These are phyloP conservation scores for Allium sativum DNA, from an alignment of 106 monocot genomes.

Conservation along the genomic window DNA sequence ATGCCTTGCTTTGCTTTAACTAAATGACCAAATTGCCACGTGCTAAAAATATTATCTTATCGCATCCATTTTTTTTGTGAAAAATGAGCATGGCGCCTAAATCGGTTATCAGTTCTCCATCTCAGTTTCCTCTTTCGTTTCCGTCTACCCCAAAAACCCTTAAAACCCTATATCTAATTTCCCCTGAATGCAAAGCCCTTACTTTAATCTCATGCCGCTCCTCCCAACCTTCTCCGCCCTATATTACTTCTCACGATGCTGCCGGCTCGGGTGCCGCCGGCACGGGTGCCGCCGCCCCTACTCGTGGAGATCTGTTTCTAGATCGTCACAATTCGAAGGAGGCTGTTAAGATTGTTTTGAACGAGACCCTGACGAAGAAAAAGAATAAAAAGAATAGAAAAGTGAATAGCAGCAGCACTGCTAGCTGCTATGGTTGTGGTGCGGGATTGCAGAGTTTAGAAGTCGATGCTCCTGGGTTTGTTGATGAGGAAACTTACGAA, in stretches of 20 bases:
- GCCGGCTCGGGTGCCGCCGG: slow-evolving; percentile 29
- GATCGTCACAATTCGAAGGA: slow-evolving; percentile 34
- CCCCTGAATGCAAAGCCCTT: not conserved
- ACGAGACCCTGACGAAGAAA: slow-evolving; percentile 21
- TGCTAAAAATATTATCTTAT: no score
- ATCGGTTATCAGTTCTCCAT: slow-evolving; percentile 5
- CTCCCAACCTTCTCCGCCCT: not conserved
- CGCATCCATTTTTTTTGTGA: no score
- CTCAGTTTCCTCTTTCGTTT: not conserved
- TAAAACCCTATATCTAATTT: slow-evolving; percentile 5
- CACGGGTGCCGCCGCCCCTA: slow-evolving; percentile 74
- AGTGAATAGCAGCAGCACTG: slow-evolving; percentile 11
- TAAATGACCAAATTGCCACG: no score
- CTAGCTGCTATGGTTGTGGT: slow-evolving; percentile 89
- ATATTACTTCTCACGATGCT: not conserved
- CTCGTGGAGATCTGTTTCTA: slow-evolving; percentile 76
- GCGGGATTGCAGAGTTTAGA: slow-evolving; percentile 64
- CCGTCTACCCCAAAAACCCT: not conserved
- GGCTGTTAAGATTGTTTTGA: slow-evolving; percentile 34
- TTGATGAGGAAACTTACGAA: slow-evolving; percentile 63
- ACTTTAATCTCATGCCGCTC: slow-evolving; percentile 12
- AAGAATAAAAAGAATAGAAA: slow-evolving; percentile 16
- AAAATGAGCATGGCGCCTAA: slow-evolving; percentile 1
- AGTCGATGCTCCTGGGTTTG: slow-evolving; percentile 68
- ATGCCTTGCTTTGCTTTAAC: no score